A percentile compares a stretch with the other conserved stretches of the same genome.
Evolutionary conservation across 2,329 filamentous ascomycete genomes (phyloP).

Genomic region (Fusarium falciforme): DNA sequence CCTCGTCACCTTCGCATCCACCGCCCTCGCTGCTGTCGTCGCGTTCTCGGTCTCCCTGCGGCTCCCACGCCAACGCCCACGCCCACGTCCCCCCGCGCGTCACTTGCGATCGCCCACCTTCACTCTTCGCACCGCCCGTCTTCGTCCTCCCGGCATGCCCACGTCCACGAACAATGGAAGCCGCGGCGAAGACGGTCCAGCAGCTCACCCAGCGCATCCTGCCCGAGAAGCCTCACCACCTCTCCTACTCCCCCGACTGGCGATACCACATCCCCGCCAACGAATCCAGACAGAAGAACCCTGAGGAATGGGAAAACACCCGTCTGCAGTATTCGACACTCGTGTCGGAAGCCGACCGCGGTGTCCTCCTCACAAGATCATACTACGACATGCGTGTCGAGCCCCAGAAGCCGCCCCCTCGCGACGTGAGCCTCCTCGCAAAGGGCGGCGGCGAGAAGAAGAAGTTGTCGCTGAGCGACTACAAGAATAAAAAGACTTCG

Average conservation of each 20-base stretch:
- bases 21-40: constrained; percentile 22
- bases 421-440: constrained; percentile 54
- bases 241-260: constrained; percentile 61
- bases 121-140: constrained; percentile 38
- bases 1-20: background rate
- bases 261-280: constrained; percentile 60
- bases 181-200: constrained; percentile 67
- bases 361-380: constrained; percentile 66
- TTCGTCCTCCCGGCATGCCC: constrained; percentile 50
- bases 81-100: constrained; percentile 24
- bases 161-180: constrained; percentile 65
- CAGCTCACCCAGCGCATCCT: constrained; percentile 63
- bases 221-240: constrained; percentile 64
- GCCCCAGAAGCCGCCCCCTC: constrained; percentile 53
- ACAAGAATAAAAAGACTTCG: constrained; percentile 65
- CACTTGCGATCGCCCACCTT: constrained; percentile 39
- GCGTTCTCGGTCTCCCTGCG: constrained; percentile 36
- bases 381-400: constrained; percentile 69
- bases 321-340: constrained; percentile 69
- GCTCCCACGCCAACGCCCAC: constrained; percentile 14
- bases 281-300: constrained; percentile 47
- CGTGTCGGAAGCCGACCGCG: constrained; percentile 68
- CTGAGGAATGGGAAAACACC: constrained; percentile 62
- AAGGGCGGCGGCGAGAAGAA: constrained; percentile 61
- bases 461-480: constrained; percentile 69